Conservation (phyloP, 805 yeast genomes). For the Hanseniaspora jakobsenii region DNA sequence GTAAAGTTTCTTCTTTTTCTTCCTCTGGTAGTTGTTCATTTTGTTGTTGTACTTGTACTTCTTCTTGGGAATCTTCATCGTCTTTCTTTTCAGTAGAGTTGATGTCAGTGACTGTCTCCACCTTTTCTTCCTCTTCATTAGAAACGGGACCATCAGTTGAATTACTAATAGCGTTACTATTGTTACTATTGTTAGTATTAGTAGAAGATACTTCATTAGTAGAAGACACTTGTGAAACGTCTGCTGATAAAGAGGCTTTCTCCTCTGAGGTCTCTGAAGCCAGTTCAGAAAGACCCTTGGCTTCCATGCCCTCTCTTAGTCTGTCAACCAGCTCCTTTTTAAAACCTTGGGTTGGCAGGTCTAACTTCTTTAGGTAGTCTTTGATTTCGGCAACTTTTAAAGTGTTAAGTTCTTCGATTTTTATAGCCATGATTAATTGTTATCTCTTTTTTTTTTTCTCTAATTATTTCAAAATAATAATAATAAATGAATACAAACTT, state of each 20-base stretch:
- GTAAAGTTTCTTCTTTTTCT: slow-evolving; percentile 4
- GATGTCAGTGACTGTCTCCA: too few relatives aligned
- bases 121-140: too few relatives aligned
- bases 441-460: not conserved
- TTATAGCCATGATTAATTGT: slow-evolving; percentile 4
- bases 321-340: slow-evolving; percentile 66
- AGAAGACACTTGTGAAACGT: too few relatives aligned
- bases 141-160: too few relatives aligned
- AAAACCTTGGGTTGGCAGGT: slow-evolving; percentile 60
- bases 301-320: slow-evolving; percentile 44
- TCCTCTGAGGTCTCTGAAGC: too few relatives aligned
- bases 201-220: too few relatives aligned
- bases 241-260: too few relatives aligned
- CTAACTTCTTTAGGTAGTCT: slow-evolving; percentile 55
- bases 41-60: slow-evolving; percentile 18
- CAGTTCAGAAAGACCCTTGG: slow-evolving; percentile 22
- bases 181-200: too few relatives aligned
- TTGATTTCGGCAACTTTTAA: slow-evolving; percentile 76
- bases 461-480: not conserved
- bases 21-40: slow-evolving; percentile 4
- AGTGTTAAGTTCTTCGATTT: slow-evolving; percentile 46
- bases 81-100: too few relatives aligned
- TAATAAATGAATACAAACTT: too few relatives aligned
- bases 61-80: slow-evolving; percentile 19
- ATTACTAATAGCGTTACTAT: too few relatives aligned